Base-by-base conservation (phyloP, 2,329 filamentous ascomycete genomes). In the Neoarthrinium moseri region DNA sequence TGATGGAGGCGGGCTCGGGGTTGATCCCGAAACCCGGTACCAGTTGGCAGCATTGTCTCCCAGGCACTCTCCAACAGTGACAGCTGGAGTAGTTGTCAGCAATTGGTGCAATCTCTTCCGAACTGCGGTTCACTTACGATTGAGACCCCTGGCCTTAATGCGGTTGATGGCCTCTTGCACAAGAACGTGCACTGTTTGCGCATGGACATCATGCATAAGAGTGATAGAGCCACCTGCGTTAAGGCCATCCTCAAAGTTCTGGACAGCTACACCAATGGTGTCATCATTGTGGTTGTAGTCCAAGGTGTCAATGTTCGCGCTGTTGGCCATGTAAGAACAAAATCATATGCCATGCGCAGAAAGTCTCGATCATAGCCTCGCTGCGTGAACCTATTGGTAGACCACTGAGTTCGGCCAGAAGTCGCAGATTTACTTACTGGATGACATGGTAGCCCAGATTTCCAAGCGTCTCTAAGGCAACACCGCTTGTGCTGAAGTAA, bases 361-460 rank as follows among this genome's bases (percentile, higher is more conserved):
- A n/a, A n/a, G n/a, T n/a, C n/a, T n/a, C n/a, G n/a, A n/a, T n/a
- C n/a, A n/a, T n/a, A n/a, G n/a, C n/a, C n/a, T n/a, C n/a, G n/a
- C n/a, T n/a, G n/a, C n/a, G n/a, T n/a, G n/a, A n/a, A n/a, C n/a
- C n/a, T n/a, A n/a, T n/a, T n/a, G n/a, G n/a, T n/a, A n/a, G n/a
- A n/a, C n/a, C n/a, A n/a, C n/a, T n/a, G n/a, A n/a, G n/a, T n/a
- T n/a, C n/a, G n/a, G n/a, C n/a, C n/a, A n/a, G n/a, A n/a, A n/a
- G n/a, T n/a, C n/a, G n/a, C n/a, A n/a, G n/a, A n/a, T n/a, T n/a
- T n/a, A 15, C 35, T 1, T 33, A 43, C 26, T 67, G 55, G 42
- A 73, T 65, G 38, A 76, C 64, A 54, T 78, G 74, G 50, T 78
- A 78, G 1, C 73, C 74, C 24, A 77, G 58, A 4, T 61, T 55